A percentile compares a stretch with the other conserved stretches of the same genome.
Evolutionary conservation across 495 filamentous ascomycete genomes (phyloP).

Genomic region (Jackrogersella multiformis): DNA sequence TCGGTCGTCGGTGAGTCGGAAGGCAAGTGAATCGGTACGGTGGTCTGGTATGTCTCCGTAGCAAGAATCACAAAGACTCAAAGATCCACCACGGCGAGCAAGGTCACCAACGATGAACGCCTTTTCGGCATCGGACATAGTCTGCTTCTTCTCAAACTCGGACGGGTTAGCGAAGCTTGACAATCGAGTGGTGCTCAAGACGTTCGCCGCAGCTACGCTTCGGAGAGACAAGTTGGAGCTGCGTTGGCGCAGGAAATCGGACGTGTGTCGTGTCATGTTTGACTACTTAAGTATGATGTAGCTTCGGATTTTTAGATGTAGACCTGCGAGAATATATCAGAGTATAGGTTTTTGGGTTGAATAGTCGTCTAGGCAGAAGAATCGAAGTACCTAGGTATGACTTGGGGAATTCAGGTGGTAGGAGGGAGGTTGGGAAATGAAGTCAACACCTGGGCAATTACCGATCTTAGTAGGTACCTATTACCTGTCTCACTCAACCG

Average conservation of each 20-base stretch:
- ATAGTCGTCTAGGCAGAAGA: background rate
- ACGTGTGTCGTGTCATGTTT: slow-evolving; percentile 54
- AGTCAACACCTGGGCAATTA: background rate
- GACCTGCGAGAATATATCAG: no score
- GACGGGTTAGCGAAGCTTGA: slow-evolving; percentile 47
- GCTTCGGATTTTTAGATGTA: background rate
- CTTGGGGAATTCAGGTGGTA: background rate
- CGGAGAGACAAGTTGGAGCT: slow-evolving; percentile 55
- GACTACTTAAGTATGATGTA: background rate
- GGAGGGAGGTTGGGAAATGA: slow-evolving; percentile 26
- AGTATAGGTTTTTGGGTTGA: no score
- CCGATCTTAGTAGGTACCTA: background rate
- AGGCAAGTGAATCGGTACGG: slow-evolving; percentile 17
- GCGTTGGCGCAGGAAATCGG: slow-evolving; percentile 53
- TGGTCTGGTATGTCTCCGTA: slow-evolving; percentile 31
- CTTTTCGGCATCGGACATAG: slow-evolving; percentile 38
- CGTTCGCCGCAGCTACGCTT: slow-evolving; percentile 25
- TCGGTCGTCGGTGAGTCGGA: slow-evolving; percentile 21
- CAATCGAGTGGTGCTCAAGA: slow-evolving; percentile 24
- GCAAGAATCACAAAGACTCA: slow-evolving; percentile 37
- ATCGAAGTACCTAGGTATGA: background rate
- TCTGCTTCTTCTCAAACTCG: slow-evolving; percentile 37
- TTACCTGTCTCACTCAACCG: background rate
- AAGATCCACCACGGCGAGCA: slow-evolving; percentile 27
- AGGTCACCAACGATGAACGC: slow-evolving; percentile 41